Evolutionary conservation across 768 basidiomycete genomes (phyloP).

Genomic region (Neoboletus brunneissimus): DNA sequence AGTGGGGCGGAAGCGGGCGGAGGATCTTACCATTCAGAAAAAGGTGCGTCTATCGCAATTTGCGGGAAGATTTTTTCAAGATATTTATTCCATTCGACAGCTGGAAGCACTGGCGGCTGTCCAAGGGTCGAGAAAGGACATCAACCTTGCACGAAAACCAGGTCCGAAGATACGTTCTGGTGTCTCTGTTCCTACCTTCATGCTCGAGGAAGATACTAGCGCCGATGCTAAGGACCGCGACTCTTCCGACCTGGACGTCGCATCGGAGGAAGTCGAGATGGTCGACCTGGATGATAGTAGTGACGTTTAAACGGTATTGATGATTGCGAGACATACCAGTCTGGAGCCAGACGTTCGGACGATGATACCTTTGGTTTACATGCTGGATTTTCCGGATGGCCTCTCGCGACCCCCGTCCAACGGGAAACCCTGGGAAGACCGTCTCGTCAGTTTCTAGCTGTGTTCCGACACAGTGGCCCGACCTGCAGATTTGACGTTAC

Average conservation of each 20-base stretch:
- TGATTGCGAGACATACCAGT: not conserved
- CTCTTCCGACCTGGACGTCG: constrained; percentile 14
- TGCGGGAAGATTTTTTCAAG: not conserved
- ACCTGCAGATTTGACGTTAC: not conserved
- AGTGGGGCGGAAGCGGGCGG: constrained; percentile 42
- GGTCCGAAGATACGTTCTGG: constrained; percentile 65
- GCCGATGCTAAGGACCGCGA: constrained; percentile 1
- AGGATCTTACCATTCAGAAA: constrained; percentile 44
- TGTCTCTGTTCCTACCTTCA: constrained; percentile 42
- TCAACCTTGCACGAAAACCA: constrained; percentile 60
- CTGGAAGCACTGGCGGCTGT: constrained; percentile 53
- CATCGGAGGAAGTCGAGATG: constrained; percentile 14
- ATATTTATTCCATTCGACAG: constrained; percentile 33
- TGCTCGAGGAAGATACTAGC: constrained; percentile 7
- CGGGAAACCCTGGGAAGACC: not conserved
- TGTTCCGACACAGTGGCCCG: not conserved
- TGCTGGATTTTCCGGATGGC: not conserved
- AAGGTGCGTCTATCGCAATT: constrained; percentile 45
- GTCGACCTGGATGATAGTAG: constrained; percentile 24
- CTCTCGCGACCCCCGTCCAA: not conserved
- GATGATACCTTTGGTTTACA: not conserved
- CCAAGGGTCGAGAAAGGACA: constrained; percentile 48
- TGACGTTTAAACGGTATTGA: constrained; percentile 7
- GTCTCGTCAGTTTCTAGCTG: not conserved
- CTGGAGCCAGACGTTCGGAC: not conserved